phyloP scores from a whole-genome alignment of 495 filamentous ascomycete genomes.

The Lepidopterella palustris region DNA sequence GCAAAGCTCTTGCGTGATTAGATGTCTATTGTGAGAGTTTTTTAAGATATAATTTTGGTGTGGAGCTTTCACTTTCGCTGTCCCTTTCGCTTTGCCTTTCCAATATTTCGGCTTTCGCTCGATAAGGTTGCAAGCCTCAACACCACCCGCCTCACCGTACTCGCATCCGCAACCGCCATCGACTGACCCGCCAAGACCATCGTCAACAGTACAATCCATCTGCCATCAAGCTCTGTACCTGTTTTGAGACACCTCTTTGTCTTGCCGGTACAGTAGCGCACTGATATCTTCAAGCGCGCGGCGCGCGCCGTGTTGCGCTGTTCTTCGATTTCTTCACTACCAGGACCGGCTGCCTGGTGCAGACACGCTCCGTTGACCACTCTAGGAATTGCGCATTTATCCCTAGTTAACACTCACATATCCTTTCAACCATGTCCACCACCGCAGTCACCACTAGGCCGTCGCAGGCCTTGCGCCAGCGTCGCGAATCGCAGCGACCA shows the following conservation, averaged over 20 bases:
- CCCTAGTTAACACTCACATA: too few relatives aligned
- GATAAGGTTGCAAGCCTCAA: background rate
- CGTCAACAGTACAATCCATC: background rate
- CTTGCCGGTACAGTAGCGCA: background rate
- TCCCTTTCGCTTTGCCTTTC: background rate
- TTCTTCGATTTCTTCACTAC: too few relatives aligned
- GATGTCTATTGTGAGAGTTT: background rate
- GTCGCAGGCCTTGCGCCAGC: constrained; percentile 27
- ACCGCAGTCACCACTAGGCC: background rate
- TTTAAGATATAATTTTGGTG: too few relatives aligned
- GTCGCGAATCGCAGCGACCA: constrained; percentile 30
- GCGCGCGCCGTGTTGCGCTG: constrained; percentile 3
- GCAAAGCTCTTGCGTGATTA: background rate
- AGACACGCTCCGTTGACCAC: too few relatives aligned
- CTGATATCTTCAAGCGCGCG: background rate
- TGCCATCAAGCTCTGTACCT: background rate
- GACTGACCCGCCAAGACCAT: background rate
- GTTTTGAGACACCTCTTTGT: background rate
- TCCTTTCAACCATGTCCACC: background rate
- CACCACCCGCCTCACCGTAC: background rate
- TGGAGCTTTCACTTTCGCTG: too few relatives aligned
- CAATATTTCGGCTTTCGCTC: background rate
- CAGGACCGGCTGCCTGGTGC: too few relatives aligned
- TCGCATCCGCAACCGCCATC: background rate
- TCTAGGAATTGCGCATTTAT: too few relatives aligned